Base-by-base conservation (phyloP, 345 rosid species). In the Ricinus communis region DNA sequence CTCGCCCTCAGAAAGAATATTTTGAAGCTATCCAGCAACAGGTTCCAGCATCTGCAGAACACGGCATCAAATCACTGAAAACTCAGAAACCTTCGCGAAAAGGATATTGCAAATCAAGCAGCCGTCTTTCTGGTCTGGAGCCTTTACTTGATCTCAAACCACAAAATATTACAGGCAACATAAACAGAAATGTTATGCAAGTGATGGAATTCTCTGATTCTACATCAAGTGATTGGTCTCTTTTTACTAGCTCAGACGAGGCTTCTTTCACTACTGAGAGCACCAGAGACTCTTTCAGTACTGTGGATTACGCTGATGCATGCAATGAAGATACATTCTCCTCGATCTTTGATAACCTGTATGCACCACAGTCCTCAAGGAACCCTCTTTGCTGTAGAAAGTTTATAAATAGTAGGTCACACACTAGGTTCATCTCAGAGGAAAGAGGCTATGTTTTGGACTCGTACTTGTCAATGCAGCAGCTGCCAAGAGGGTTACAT, bases 201-300 rank as follows among this genome's bases (percentile, higher is more conserved):
- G 74, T 70, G 56, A 67, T 75, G 71, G 85, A 81, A 72, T 85
- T 84, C 70, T 83, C 85, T n/a, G 93, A 91, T 57, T 85, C 87
- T 41, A 78, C 93, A 21, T 86, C 93, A 65, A 89, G 97, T 36
- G 93, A 91, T 46, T 77, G 95, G 95, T 91, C 97, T 68, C 82
- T 89, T 70, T 89, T 91, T 71, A 89, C 97, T 51, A 91, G 95
- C 85, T 91, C 93, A 27, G 97, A 91, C 1, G 97, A 91, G 80
- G 93, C 95, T 72, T 87, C 97, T 24, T 86, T 89, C 78, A 91
- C 95, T 22, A 91, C 97, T 2, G 97, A 91, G 80, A 89, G 95
- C 78, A 81, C 97, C 6, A 82, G 95, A 74, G 97, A 91, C 80
- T 91, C 97, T 4, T 86, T 87, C 83, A 91, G 95, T 78, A 89